Base-by-base conservation (phyloP, 192 early-diverging fungal species). In the Pilaira anomala region DNA sequence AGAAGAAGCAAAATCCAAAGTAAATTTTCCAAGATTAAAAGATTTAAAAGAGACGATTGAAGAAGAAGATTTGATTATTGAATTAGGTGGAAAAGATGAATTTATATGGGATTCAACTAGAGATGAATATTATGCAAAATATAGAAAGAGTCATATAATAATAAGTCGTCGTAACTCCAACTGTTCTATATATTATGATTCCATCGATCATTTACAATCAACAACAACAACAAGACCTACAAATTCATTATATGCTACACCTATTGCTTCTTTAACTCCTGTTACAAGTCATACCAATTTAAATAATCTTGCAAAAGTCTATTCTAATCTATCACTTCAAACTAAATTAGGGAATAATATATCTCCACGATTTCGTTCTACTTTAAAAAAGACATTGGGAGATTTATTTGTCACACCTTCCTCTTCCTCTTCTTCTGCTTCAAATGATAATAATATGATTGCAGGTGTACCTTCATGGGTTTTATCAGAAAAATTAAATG, bases 1-100 rank as follows among this genome's bases (percentile, higher is more conserved):
- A 3, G 62, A 73, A 21, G 64, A 79, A 21, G 72, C 77, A 28
- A 66, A 69, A 29, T 61, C 52, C 14, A 61, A 61, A 11, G 66
- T 79, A 0, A 62, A 60, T 13, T 79, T 79, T 53, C 71, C 65
- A 12, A 70, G 46, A 14, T 14, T 14, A 26, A 48, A 67, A 33
- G 67, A 79, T 40, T 16, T 79, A 11, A 56, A 24, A 5, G 24
- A 63, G 0, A 26, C 68, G 44, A 65, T 79, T 25, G 58, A 67
- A 49, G 62, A 61, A 46, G 62, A 69, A 24, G 52, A 71, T 40
- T 36, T 79, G 4, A 42, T 76, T 7, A 45, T 45, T 19, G 69
- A 44, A 29, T 28, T 72, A 11, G 69, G 63, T 13, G 69, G 69
- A 22, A 45, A 2, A n/a, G 69, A 72, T 40, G 63, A 65, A 0